Conservation (phyloP, 179 eudicot species). For the Vitellaria paradoxa region DNA sequence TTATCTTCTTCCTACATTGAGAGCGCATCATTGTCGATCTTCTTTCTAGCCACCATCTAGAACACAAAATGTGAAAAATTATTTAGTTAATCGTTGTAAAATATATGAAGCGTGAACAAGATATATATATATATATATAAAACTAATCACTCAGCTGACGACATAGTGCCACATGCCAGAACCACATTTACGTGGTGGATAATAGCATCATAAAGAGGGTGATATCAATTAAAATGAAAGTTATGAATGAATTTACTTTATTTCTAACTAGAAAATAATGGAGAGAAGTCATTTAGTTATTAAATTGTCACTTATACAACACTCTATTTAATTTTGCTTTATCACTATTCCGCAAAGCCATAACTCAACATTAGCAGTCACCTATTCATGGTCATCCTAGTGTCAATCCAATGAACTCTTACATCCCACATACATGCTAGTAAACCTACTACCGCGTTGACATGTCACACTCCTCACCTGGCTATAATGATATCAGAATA, state of each 20-base stretch:
- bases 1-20: no score
- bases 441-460: neutral
- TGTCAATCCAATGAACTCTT: neutral
- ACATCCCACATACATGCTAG: neutral
- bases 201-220: neutral
- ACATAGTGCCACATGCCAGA: neutral
- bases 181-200: neutral
- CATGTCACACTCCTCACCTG: neutral
- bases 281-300: neutral
- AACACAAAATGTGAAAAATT: neutral
- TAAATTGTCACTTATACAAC: slow-evolving; percentile 7
- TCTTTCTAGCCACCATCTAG: slow-evolving; percentile 80
- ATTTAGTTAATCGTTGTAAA: no score
- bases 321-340: neutral
- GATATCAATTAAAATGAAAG: neutral
- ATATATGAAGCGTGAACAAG: no score
- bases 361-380: neutral
- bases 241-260: neutral
- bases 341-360: neutral
- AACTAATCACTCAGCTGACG: neutral
- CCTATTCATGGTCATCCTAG: neutral
- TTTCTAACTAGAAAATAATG: neutral
- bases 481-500: no score
- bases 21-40: slow-evolving; percentile 90
- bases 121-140: no score